These are phyloP conservation scores for Globisporangium viniferum DNA, from an alignment of 352 stramenopile species.

Conservation along the genomic window DNA sequence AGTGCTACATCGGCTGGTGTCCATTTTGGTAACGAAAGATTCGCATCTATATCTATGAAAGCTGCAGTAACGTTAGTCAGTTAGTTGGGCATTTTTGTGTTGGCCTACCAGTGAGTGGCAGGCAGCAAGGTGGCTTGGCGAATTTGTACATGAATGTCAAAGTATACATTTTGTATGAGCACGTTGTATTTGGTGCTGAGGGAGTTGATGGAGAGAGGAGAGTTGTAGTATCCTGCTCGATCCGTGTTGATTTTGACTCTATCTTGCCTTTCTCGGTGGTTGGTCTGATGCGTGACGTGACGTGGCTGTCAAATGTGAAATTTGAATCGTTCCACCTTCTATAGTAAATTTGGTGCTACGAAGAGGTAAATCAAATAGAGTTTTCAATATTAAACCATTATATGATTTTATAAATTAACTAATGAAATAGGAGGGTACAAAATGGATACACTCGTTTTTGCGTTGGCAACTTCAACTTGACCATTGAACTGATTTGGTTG, in stretches of 20 bases:
- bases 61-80: neutral
- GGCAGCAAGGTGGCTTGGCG: neutral
- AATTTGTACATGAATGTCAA: neutral
- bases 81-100: neutral
- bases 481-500: neutral
- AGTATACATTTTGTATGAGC: neutral
- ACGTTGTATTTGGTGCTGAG: neutral
- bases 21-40: constrained; percentile 68
- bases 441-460: neutral
- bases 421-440: neutral
- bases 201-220: no score
- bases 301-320: no score
- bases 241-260: no score
- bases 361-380: no score
- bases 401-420: no score
- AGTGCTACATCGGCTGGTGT: constrained; percentile 99
- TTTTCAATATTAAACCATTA: no score
- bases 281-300: no score
- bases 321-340: no score
- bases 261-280: no score
- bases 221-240: no score
- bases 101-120: neutral
- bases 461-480: neutral
- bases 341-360: no score
- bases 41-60: constrained; percentile 7